These are phyloP conservation scores for Mimosa pudica DNA, from an alignment of 306 rosid genomes.

Conservation along the genomic window DNA sequence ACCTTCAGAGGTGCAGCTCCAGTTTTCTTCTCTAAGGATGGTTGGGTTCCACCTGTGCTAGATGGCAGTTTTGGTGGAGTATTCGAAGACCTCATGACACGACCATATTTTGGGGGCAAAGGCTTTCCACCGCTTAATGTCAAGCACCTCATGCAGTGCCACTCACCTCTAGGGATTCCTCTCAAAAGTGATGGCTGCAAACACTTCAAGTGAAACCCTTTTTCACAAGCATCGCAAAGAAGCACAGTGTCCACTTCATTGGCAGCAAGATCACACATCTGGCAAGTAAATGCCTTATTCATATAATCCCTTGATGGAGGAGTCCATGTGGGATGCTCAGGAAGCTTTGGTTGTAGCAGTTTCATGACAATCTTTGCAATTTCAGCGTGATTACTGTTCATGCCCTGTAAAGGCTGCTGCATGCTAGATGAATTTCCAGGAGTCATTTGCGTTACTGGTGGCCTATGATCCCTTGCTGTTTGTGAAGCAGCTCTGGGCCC, in stretches of 20 bases:
- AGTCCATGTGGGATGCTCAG: conserved; percentile 88
- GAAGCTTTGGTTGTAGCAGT: conserved; percentile 77
- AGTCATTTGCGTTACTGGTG: conserved; percentile 59
- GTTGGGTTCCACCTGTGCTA: conserved; percentile 49
- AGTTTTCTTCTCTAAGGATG: conserved; percentile 64
- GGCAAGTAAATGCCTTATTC: conserved; percentile 89
- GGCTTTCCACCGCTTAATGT: conserved; percentile 86
- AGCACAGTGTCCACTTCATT: conserved; percentile 87
- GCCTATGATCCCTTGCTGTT: conserved; percentile 61
- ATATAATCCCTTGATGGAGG: conserved; percentile 99
- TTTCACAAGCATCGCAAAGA: conserved; percentile 96
- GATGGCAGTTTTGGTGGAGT: conserved; percentile 64
- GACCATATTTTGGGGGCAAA: conserved; percentile 99
- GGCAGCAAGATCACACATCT: conserved; percentile 71
- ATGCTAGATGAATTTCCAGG: conserved; percentile 61
- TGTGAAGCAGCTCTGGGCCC: conserved; percentile 50
- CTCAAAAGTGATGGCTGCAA: conserved; percentile 67
- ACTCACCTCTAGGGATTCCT: conserved; percentile 93
- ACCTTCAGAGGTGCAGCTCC: conserved; percentile 58
- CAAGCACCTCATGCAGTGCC: conserved; percentile 94
- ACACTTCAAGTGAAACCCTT: conserved; percentile 88
- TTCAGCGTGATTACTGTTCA: conserved; percentile 66
- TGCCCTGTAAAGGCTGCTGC: conserved; percentile 61
- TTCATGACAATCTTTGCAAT: conserved; percentile 82
- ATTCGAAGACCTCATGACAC: conserved; percentile 90